Evolutionary conservation across 2,329 filamentous ascomycete species (phyloP).

Genomic region (Microcyclospora pomicola): DNA sequence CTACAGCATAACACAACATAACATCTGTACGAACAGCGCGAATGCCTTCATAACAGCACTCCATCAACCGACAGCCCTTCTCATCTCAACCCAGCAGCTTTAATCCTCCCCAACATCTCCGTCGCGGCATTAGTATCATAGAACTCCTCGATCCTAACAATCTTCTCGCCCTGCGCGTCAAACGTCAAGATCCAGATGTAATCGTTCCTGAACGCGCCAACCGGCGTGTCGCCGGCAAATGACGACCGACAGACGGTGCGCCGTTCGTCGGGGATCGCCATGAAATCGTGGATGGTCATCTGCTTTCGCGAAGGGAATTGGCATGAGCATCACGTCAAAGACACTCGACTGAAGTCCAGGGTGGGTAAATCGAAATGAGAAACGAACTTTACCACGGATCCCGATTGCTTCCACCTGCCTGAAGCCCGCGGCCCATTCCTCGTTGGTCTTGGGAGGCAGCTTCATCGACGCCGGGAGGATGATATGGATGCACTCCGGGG

Average conservation of each 20-base stretch:
- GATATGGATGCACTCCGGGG: conserved; percentile 7
- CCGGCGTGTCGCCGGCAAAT: conserved; percentile 5
- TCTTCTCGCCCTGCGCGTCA: conserved; percentile 6
- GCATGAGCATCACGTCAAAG: no score
- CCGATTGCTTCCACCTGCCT: conserved; percentile 5
- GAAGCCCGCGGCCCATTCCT: conserved; percentile 8
- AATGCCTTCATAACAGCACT: no score
- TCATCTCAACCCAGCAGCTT: not conserved
- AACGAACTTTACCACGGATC: conserved; percentile 5
- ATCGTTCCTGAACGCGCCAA: conserved; percentile 10
- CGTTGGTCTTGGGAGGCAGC: conserved; percentile 4
- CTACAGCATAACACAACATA: no score
- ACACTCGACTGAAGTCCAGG: not conserved
- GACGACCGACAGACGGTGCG: conserved; percentile 7
- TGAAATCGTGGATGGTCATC: conserved; percentile 13
- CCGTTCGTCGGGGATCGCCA: conserved; percentile 4
- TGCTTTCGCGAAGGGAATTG: not conserved
- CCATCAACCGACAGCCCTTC: not conserved
- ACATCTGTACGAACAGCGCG: no score
- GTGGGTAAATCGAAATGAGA: not conserved
- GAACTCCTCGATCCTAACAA: conserved; percentile 10
- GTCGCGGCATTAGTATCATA: conserved; percentile 4
- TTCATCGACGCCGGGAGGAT: conserved; percentile 7
- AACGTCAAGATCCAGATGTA: conserved; percentile 13
- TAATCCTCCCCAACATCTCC: conserved; percentile 2